Base-by-base conservation (phyloP, 148 eudicot species). In the Fagopyrum esculentum region DNA sequence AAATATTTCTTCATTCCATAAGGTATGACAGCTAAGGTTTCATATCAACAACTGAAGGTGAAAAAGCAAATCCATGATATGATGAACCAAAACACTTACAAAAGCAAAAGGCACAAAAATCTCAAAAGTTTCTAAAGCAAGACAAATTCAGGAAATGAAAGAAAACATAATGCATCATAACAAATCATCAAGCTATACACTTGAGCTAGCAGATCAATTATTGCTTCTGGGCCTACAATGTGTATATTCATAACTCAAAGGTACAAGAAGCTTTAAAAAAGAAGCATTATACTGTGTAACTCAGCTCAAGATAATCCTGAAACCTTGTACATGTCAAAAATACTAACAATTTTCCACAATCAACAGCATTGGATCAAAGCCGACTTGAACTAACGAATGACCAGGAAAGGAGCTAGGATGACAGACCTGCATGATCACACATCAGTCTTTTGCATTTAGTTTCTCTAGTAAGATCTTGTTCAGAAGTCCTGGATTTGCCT, bases 381-480 rank as follows among this genome's bases (percentile, higher is more conserved):
- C 43, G 46, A 35, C 15, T 35, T 66, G 46, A 66, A 12, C 64
- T 63, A 63, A 66, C 46, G 9, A 66, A 66, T 66, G 16, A 66
- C n/a, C 45, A 64, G 69, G n/a, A 64, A 63, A 30, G 64, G 2
- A 59, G 64, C 35, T 7, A 59, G 64, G 30, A 17, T 59, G 7
- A 8, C 8, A 3, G n/a, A 66, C 71, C 47, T 66, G 71, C 47
- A 43, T 17, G 47, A 72, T 59, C 69, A 35, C 40, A 35, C 40
- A 80, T 87, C 84, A 88, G 77, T 82, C 73, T 76, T 83, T 86
- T 78, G 88, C 87, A 17, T 89, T 90, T 59, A 94, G 74, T 76
- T 87, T 91, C 66, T 94, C 93, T 43, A 88, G 35, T 71, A 94
- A 96, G 49, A 94, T 94, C 86, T 91, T 88, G 89, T 94, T 94